Evolutionary conservation across 2,329 filamentous ascomycete genomes (phyloP).

Genomic region (Ceratocystis alfenasii): DNA sequence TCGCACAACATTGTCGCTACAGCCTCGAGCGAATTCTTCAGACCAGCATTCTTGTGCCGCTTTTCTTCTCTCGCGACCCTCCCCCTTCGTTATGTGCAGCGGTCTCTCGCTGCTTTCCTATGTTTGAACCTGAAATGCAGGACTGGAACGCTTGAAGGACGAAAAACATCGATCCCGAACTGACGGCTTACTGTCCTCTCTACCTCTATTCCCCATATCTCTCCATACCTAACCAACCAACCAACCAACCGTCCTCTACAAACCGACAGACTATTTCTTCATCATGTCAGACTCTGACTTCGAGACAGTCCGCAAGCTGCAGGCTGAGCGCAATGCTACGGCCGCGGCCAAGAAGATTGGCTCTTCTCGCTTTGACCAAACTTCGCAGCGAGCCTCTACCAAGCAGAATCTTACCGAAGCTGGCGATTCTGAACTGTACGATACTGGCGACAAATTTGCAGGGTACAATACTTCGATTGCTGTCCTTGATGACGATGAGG

Average conservation of each 20-base stretch:
- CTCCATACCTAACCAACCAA: too few species aligned
- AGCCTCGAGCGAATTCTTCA: slow-evolving; percentile 27
- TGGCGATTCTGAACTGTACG: slow-evolving; percentile 82
- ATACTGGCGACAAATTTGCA: slow-evolving; percentile 66
- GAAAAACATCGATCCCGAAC: slow-evolving; percentile 19
- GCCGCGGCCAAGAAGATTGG: slow-evolving; percentile 62
- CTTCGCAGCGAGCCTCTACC: slow-evolving; percentile 68
- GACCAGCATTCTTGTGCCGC: slow-evolving; percentile 24
- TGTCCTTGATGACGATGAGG: slow-evolving; percentile 63
- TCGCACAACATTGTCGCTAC: slow-evolving; percentile 26
- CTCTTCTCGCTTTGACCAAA: slow-evolving; percentile 65
- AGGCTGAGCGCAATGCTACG: slow-evolving; percentile 81
- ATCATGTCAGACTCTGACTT: slow-evolving; percentile 71
- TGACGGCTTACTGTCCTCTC: neutral
- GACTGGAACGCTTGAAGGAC: slow-evolving; percentile 22
- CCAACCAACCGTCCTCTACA: neutral
- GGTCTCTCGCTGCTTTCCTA: slow-evolving; percentile 22
- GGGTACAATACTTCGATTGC: slow-evolving; percentile 89
- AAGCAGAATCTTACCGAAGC: slow-evolving; percentile 85
- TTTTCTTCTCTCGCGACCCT: slow-evolving; percentile 26
- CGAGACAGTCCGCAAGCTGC: slow-evolving; percentile 73
- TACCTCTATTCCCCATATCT: slow-evolving; percentile 2
- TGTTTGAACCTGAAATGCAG: slow-evolving; percentile 22
- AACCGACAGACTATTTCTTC: slow-evolving; percentile 24
- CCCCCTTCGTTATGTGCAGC: slow-evolving; percentile 27